These are phyloP conservation scores for Pichia californica DNA, from an alignment of 805 yeast species.

Conservation along the genomic window DNA sequence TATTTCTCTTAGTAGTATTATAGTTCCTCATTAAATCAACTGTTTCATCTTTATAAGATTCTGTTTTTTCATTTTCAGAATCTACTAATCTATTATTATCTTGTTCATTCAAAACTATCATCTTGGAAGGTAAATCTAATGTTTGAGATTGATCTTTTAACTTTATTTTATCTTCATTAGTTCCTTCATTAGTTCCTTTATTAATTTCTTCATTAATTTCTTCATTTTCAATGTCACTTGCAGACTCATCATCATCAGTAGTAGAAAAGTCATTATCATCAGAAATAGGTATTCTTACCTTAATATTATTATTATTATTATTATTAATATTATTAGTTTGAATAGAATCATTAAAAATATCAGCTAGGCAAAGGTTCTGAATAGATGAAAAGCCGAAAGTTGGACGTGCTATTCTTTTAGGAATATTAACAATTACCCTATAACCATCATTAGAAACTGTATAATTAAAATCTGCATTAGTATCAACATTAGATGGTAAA, in stretches of 20 bases:
- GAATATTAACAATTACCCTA: constrained; percentile 16
- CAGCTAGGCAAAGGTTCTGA: constrained; percentile 4
- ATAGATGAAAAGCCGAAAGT: too few species aligned
- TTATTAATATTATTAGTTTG: not conserved
- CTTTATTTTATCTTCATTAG: constrained; percentile 2
- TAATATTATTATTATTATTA: not conserved
- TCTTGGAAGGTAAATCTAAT: too few species aligned
- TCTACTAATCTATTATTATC: too few species aligned
- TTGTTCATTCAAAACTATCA: too few species aligned
- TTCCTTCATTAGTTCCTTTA: too few species aligned
- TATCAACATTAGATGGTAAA: constrained; percentile 22
- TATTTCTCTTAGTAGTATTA: constrained; percentile 21
- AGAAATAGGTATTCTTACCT: constrained; percentile 6
- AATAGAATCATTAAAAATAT: not conserved
- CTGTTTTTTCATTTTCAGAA: too few species aligned
- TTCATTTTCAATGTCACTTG: too few species aligned
- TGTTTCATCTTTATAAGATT: not conserved
- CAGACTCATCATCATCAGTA: not conserved
- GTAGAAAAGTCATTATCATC: not conserved
- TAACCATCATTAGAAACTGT: constrained; percentile 18
- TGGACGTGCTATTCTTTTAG: constrained; percentile 7
- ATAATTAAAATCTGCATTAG: constrained; percentile 13
- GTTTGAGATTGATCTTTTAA: too few species aligned
- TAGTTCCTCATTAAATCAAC: constrained; percentile 20
- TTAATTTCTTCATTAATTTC: not conserved